Percentiles rank a stretch among this genome's conserved stretches.
These are phyloP conservation scores for Echites panduratus DNA, from an alignment of 257 asterid species.

Conservation along the genomic window DNA sequence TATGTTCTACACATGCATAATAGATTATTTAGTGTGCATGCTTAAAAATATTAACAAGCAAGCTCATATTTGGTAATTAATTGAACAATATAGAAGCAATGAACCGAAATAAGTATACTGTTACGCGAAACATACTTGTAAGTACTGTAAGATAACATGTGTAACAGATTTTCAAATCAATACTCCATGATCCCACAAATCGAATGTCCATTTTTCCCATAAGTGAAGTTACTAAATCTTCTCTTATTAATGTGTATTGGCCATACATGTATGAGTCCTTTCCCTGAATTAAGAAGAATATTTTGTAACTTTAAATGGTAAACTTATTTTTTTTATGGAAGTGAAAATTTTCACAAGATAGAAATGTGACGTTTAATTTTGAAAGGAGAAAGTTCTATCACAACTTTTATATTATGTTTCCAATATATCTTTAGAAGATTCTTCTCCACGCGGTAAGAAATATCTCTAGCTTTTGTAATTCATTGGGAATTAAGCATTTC, in stretches of 20 bases:
- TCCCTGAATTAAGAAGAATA: no score
- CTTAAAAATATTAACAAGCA: background rate
- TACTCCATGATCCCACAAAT: no score
- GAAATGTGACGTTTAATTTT: background rate
- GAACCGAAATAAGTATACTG: background rate
- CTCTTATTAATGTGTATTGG: no score
- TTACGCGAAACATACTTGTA: background rate
- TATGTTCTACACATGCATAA: background rate
- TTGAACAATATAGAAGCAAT: background rate
- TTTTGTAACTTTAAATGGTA: background rate
- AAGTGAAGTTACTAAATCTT: no score
- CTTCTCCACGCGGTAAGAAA: background rate
- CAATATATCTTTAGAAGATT: background rate
- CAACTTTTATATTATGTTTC: background rate
- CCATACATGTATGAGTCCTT: no score
- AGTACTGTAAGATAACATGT: background rate
- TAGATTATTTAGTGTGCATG: background rate
- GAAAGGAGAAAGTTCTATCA: background rate
- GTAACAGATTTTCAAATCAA: background rate
- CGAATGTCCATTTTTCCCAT: no score
- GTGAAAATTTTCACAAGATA: background rate
- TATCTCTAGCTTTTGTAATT: background rate
- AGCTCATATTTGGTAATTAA: no score
- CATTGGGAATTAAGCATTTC: background rate
- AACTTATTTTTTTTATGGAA: background rate